Evolutionary conservation across 2,329 filamentous ascomycete species (phyloP), one percentile per base, ranked within the genome.

Genomic region (Sclerotinia trifoliorum): DNA sequence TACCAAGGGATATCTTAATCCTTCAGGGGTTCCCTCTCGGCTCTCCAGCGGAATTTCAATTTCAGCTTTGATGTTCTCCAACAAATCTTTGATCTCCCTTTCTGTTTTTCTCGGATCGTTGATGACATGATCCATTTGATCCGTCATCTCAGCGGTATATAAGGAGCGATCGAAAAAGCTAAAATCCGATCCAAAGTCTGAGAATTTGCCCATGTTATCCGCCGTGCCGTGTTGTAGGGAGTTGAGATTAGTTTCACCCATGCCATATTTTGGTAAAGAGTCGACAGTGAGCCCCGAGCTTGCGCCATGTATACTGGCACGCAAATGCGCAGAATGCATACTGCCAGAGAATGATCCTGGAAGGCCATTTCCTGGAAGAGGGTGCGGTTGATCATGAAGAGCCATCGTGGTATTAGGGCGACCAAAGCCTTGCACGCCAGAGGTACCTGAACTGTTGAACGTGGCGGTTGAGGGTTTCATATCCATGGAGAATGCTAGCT

Each of bases 51-150:
- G 81, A 17, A 89, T 83, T 8, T 90, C 87, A 74, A 87, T 84
- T 73, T 94, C 91, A 0, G 90, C 89, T 29, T 88, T 84, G 71
- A 94, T 93, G 70, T 92, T 92, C 56, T 88, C 83, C 15, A 94
- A 80, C 5, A 94, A 79, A 35, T 88, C 83, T 71, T 90, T 85
- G 67, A 94, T 85, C 74, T 93, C 90, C 69, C 90, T 84, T n/a
- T 84, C 79, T 3, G 83, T 85, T 67, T 85, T 82, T 39, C 79
- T 80, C 3, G 82, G 81, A 73, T 87, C 84, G 49, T 74, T 76
- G 49, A 76, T 71, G 48, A 75, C 72, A 35, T 75, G 71, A 32
- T 73, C 70, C 39, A 72, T 46, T 54, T 73, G 71, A 19, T 70
- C 69, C 2, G 42, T 63, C 69, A 72, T 72, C 3, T 75, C 68